These are phyloP conservation scores for Phytophthora melonis DNA, from an alignment of 352 stramenopile genomes.

Conservation along the genomic window DNA sequence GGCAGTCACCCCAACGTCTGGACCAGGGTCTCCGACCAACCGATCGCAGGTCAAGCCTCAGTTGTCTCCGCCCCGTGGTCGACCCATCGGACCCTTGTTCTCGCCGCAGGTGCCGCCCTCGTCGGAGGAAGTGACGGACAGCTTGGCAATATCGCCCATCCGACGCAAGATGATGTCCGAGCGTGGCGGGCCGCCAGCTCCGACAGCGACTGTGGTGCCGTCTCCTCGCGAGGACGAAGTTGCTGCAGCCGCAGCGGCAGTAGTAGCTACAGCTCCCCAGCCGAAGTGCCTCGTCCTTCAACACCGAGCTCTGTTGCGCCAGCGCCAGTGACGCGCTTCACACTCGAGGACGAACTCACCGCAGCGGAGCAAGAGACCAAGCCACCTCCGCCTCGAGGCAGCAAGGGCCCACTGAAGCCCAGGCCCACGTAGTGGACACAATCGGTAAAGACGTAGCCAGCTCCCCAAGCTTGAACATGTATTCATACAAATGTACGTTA, in stretches of 20 bases:
- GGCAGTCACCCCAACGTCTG: slow-evolving; percentile 1
- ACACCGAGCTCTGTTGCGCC: slow-evolving; percentile 1
- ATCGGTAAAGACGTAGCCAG: background rate
- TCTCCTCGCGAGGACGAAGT: slow-evolving; percentile 63
- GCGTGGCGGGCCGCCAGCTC: slow-evolving; percentile 10
- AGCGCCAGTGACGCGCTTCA: slow-evolving; percentile 16
- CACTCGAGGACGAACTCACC: slow-evolving; percentile 31
- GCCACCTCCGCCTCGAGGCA: background rate
- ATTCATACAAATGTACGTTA: background rate
- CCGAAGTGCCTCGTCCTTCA: background rate
- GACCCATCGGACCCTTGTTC: slow-evolving; percentile 21
- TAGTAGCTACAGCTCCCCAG: slow-evolving; percentile 17
- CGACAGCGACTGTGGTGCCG: slow-evolving; percentile 25
- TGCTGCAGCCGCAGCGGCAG: no score
- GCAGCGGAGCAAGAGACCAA: slow-evolving; percentile 23
- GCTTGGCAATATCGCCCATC: slow-evolving; percentile 47
- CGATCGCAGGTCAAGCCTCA: slow-evolving; percentile 18
- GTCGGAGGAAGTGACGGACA: slow-evolving; percentile 8
- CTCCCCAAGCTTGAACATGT: background rate
- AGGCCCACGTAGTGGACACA: background rate
- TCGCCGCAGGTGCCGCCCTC: background rate
- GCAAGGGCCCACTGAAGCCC: background rate
- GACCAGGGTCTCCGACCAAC: slow-evolving; percentile 7
- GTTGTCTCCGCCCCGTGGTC: slow-evolving; percentile 14
- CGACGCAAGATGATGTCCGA: slow-evolving; percentile 57